These are phyloP conservation scores for Nyssa sinensis DNA, from an alignment of 148 eudicot genomes.

Conservation along the genomic window DNA sequence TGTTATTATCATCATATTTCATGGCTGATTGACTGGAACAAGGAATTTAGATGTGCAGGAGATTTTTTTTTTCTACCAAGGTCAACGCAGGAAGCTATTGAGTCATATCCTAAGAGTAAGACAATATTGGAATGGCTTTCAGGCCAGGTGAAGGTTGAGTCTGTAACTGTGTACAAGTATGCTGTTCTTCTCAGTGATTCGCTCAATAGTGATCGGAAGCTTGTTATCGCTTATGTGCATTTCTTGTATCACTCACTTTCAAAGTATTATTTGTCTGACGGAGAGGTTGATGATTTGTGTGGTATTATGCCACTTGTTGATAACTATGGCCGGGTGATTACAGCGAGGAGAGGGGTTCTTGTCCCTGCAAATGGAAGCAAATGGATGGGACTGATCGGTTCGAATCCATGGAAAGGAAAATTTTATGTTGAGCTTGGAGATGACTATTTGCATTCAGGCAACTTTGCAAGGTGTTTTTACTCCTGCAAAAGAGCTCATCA, in stretches of 20 bases:
- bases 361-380: conserved; percentile 64
- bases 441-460: conserved; percentile 39
- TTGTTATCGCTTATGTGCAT: conserved; percentile 20
- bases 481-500: conserved; percentile 25
- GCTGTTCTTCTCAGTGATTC: background rate
- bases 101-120: conserved; percentile 12
- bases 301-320: conserved; percentile 46
- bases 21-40: conserved; percentile 38
- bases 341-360: conserved; percentile 29
- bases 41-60: conserved; percentile 18
- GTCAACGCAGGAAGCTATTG: conserved; percentile 22
- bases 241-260: conserved; percentile 21
- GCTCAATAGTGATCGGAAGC: conserved; percentile 4
- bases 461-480: conserved; percentile 33
- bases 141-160: conserved; percentile 9
- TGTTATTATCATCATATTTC: background rate
- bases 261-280: conserved; percentile 4
- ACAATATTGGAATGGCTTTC: conserved; percentile 26
- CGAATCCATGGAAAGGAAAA: conserved; percentile 49
- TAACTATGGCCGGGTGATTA: conserved; percentile 30
- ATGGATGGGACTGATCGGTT: conserved; percentile 58
- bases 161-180: conserved; percentile 18
- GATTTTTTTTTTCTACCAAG: conserved; percentile 12
- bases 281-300: conserved; percentile 22
- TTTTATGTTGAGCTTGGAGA: conserved; percentile 48